Percentiles rank a stretch among this genome's conserved stretches.
Conservation (phyloP, 2,329 filamentous ascomycete species). For the Microcyclospora pomicola region DNA sequence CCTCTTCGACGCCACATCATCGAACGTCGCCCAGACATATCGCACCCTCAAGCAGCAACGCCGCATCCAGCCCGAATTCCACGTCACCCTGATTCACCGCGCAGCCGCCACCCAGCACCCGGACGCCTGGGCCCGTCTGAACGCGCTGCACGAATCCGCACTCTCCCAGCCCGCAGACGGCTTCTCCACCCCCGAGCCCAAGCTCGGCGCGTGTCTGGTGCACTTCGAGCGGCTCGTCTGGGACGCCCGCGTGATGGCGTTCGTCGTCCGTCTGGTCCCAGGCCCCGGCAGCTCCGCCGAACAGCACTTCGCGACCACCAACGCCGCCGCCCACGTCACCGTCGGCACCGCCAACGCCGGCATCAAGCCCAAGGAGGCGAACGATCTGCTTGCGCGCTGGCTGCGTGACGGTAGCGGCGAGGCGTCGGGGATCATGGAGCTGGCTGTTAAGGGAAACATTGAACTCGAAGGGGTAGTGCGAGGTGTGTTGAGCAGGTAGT, state of each 20-base stretch:
- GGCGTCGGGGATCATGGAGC: constrained; percentile 41
- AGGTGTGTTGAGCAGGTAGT: constrained; percentile 29
- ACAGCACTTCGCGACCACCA: constrained; percentile 47
- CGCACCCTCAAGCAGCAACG: constrained; percentile 56
- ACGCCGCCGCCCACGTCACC: constrained; percentile 74
- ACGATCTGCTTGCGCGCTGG: constrained; percentile 68
- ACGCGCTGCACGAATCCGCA: constrained; percentile 38
- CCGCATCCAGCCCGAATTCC: constrained; percentile 73
- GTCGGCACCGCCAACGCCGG: constrained; percentile 61
- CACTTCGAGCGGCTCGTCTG: constrained; percentile 58
- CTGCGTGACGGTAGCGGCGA: constrained; percentile 43
- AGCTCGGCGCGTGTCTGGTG: constrained; percentile 52
- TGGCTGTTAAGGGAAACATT: constrained; percentile 39
- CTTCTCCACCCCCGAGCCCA: constrained; percentile 30
- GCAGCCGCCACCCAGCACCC: constrained; percentile 46
- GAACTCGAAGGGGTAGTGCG: constrained; percentile 43
- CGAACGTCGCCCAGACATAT: constrained; percentile 54
- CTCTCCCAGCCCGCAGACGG: constrained; percentile 20
- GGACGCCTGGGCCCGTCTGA: constrained; percentile 64
- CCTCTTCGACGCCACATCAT: constrained; percentile 47
- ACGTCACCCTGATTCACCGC: constrained; percentile 86
- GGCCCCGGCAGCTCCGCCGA: constrained; percentile 41
- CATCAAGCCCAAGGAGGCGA: constrained; percentile 91
- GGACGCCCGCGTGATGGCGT: constrained; percentile 78
- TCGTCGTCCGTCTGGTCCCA: constrained; percentile 57